phyloP scores from a whole-genome alignment of 306 rosid genomes.

The Ammopiptanthus mongolicus region DNA sequence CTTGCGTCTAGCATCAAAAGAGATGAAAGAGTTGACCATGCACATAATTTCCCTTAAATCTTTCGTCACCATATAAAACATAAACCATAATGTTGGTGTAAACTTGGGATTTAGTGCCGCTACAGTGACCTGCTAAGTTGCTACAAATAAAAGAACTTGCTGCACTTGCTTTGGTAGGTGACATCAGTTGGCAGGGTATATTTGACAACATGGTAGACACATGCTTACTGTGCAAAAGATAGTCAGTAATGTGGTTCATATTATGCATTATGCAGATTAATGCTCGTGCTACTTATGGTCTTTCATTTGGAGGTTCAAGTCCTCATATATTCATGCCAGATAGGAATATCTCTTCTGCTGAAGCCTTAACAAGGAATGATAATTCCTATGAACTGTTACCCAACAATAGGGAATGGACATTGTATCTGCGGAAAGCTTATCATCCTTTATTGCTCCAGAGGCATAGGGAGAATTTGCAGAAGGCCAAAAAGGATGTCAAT shows the following conservation, averaged over 20 bases:
- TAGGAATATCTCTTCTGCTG: slow-evolving; percentile 33
- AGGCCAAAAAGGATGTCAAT: slow-evolving; percentile 48
- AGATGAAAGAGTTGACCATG: background rate
- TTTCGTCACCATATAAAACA: background rate
- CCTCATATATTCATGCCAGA: slow-evolving; percentile 55
- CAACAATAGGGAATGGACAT: slow-evolving; percentile 56
- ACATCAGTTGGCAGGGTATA: background rate
- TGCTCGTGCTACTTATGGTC: slow-evolving; percentile 86
- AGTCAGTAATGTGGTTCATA: slow-evolving; percentile 18
- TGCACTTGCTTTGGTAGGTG: slow-evolving; percentile 18
- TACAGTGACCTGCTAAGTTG: background rate
- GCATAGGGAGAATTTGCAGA: slow-evolving; percentile 51
- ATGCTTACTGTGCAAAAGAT: slow-evolving; percentile 1
- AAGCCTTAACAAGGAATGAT: slow-evolving; percentile 26
- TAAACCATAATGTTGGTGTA: background rate
- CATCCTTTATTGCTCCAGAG: slow-evolving; percentile 81
- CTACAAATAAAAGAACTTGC: background rate
- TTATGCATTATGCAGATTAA: slow-evolving; percentile 54
- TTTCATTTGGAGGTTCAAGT: slow-evolving; percentile 72
- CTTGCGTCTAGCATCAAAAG: background rate
- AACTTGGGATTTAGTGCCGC: background rate
- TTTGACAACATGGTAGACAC: slow-evolving; percentile 5
- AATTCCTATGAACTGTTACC: slow-evolving; percentile 23
- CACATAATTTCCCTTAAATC: background rate
- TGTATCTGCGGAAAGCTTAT: slow-evolving; percentile 70